Evolutionary conservation across 1,284 basidiomycete genomes (phyloP), one percentile per base, ranked within the genome.

Genomic region (Phylloboletellus chloephorus): DNA sequence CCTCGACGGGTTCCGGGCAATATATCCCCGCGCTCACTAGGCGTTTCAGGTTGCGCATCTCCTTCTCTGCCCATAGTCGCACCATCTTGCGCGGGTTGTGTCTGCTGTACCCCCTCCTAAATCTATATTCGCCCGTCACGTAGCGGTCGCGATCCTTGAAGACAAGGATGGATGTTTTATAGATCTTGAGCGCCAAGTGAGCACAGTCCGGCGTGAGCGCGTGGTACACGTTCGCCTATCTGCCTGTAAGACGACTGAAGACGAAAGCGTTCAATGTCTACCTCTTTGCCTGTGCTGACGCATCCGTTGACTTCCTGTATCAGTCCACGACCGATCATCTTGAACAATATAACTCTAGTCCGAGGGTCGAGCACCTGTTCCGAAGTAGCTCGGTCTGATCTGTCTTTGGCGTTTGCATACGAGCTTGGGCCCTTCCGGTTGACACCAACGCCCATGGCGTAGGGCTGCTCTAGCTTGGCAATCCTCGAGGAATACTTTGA

Each of bases 31-130:
- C 90, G 19, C 80, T 67, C 7, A 78, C 73, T 33, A 99, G 69
- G 8, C 96, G 76, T 57, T 88, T 87, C 48, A 99, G 67, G 58
- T 99, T 99, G 13, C 96, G 79, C 81, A 97, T 87, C 64, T 99
- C 96, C 67, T 99, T 99, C 65, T 98, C 96, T 0, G 96, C 96
- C 96, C 96, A 99, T 6, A 98, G 68, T 9, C 91, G 78, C 12
- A 99, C 95, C 95, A 99, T 98, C 68, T 99, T 99, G 28, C 96
- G 80, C 7, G 96, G 95, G 60, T 98, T 99, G 51, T 80, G 82
- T 37, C 85, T 82, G 51, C 84, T 84, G 64, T 98, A 98, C 6
- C 95, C 95, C 48, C 87, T 79, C 26, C 91, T 76, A 68, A 98
- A 98, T 7, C 96, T 83, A 58, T 88, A 87, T 61, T 98, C 96